Evolutionary conservation across 208 protist species (phyloP), one percentile per base, ranked within the genome.

Genomic region (Balamuthia mandrillaris): DNA sequence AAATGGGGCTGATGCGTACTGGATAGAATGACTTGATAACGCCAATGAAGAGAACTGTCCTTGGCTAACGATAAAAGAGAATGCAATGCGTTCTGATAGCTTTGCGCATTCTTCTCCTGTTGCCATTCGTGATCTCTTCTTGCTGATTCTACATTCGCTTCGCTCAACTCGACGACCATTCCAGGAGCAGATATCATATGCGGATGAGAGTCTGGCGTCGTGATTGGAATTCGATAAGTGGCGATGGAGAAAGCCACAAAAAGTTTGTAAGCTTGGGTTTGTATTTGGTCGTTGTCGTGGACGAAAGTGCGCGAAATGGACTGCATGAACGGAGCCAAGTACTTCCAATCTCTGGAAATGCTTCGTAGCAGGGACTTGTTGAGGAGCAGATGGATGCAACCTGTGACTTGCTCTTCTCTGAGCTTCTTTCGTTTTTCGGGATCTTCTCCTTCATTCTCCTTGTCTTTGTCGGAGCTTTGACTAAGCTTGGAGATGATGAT

Each of bases 291-390:
- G 29, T 56, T 44, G 31, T 29, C 37, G 72, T 81, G 72, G 18
- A 81, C 72, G 51, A 49, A 33, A 21, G 49, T 49, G 18, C 31
- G 45, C 21, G 49, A 18, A 27, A 81, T 81, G 41, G 24, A 42
- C 21, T 61, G 35, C 21, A 81, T 12, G 47, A 81, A 81, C 21
- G 72, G 72, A 5, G 72, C 72, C 47, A 81, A 29, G 37, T 81
- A 81, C 31, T 49, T 29, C 72, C 72, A 81, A 29, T 81, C 72
- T 7, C 72, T 29, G 21, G 72, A 18, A 49, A 81, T 61, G 33
- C 54, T 33, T 6, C 45, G 72, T 3, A 81, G 37, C 9, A 81
- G 24, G 31, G 35, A 14, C 12, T 49, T 42, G 51, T 81, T 29
- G 49, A 54, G 45, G 10, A 81, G 51, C 10, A 81, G 44, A 31